Evolutionary conservation across 2,329 filamentous ascomycete species (phyloP).

Genomic region (Aspergillus melleus): DNA sequence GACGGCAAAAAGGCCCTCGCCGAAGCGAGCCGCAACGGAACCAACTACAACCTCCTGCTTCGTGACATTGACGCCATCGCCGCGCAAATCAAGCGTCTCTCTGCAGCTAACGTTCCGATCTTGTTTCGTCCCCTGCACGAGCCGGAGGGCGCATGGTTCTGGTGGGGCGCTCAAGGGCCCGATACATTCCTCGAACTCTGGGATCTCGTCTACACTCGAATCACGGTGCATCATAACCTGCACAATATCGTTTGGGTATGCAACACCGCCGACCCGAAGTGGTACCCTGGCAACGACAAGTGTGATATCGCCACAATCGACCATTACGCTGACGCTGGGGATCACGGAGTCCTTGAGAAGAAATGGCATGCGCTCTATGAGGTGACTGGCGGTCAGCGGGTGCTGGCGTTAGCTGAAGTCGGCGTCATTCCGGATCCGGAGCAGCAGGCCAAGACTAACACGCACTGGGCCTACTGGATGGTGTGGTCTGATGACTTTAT

Average conservation of each 20-base stretch:
- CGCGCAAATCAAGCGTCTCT: conserved; percentile 5
- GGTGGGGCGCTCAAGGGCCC: neutral
- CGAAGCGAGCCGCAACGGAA: neutral
- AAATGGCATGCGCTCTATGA: conserved; percentile 5
- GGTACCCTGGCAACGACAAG: conserved; percentile 13
- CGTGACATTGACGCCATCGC: conserved; percentile 12
- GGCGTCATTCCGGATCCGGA: conserved; percentile 2
- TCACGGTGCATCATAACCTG: conserved; percentile 6
- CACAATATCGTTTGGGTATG: conserved; percentile 13
- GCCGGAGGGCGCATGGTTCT: neutral
- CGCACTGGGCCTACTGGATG: conserved; percentile 6
- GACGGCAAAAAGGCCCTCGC: neutral
- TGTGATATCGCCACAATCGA: conserved; percentile 11
- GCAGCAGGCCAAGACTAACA: neutral
- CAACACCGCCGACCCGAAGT: conserved; percentile 4
- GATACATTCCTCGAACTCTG: conserved; percentile 9
- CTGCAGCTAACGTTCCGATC: conserved; percentile 1
- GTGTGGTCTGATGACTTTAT: conserved; percentile 5
- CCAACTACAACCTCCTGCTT: conserved; percentile 10
- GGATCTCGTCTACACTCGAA: conserved; percentile 8
- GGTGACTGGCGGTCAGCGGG: neutral
- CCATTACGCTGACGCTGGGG: conserved; percentile 6
- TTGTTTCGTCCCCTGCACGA: conserved; percentile 8
- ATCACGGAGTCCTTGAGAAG: conserved; percentile 5
- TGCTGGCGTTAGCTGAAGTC: conserved; percentile 3